These are phyloP conservation scores for Candida mesenterica DNA, from an alignment of 1,139 yeast genomes.

Conservation along the genomic window DNA sequence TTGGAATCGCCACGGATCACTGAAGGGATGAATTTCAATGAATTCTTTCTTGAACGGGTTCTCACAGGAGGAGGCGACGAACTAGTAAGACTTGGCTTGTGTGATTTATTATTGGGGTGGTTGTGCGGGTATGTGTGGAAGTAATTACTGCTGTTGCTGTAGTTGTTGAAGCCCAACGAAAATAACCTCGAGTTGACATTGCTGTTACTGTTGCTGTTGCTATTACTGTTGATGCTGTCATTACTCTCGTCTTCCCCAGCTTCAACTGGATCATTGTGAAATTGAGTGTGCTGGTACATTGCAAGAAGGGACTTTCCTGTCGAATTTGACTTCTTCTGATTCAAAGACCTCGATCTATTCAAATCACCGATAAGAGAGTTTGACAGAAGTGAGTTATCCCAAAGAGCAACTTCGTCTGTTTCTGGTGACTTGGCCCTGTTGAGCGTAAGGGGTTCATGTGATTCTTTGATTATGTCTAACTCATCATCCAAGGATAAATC, in stretches of 20 bases:
- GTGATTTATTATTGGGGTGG: neutral
- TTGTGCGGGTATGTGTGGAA: slow-evolving; percentile 4
- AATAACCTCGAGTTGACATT: slow-evolving; percentile 8
- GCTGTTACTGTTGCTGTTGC: slow-evolving; percentile 4
- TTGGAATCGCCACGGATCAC: too few relatives aligned
- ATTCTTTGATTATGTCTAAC: slow-evolving; percentile 28
- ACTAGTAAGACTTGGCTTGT: slow-evolving; percentile 1
- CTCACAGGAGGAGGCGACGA: slow-evolving; percentile 13
- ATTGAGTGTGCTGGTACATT: slow-evolving; percentile 24
- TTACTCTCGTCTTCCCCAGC: slow-evolving; percentile 9
- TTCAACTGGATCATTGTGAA: slow-evolving; percentile 15
- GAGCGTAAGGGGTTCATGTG: slow-evolving; percentile 15
- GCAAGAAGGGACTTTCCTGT: slow-evolving; percentile 26
- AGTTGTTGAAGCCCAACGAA: slow-evolving; percentile 4
- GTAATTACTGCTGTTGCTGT: slow-evolving; percentile 7
- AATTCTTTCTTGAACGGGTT: slow-evolving; percentile 24
- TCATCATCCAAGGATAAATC: slow-evolving; percentile 22
- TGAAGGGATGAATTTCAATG: slow-evolving; percentile 35
- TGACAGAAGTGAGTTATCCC: neutral
- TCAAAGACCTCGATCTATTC: slow-evolving; percentile 31
- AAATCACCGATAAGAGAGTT: slow-evolving; percentile 11
- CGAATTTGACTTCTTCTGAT: slow-evolving; percentile 24
- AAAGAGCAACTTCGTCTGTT: neutral
- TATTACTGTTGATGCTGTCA: neutral
- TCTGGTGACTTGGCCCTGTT: slow-evolving; percentile 3